Evolutionary conservation across 2,329 filamentous ascomycete genomes (phyloP).

Genomic region (Parastagonospora avenae): DNA sequence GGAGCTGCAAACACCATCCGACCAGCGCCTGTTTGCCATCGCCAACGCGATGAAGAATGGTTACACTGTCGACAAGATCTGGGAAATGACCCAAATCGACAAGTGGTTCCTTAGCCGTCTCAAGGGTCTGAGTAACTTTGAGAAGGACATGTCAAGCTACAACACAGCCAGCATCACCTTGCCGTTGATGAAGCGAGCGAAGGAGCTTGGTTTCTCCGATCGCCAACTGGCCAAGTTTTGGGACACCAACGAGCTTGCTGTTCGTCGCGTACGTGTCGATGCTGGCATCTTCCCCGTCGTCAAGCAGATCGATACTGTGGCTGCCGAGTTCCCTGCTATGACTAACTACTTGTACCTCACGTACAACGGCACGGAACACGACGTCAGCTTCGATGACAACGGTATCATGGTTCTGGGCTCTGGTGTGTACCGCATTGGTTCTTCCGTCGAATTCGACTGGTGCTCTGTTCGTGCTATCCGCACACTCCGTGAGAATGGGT

Average conservation of each 20-base stretch:
- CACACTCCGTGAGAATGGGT: conserved; percentile 77
- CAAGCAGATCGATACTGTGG: conserved; percentile 98
- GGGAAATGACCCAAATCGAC: conserved; percentile 97
- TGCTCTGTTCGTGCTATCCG: conserved; percentile 94
- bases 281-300: conserved; percentile 85
- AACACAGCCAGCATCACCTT: conserved; percentile 68
- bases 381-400: conserved; percentile 83
- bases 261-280: conserved; percentile 83
- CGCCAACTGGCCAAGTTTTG: conserved; percentile 92
- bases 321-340: conserved; percentile 90
- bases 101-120: conserved; percentile 97
- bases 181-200: conserved; percentile 77
- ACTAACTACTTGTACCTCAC: conserved; percentile 98
- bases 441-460: conserved; percentile 99
- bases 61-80: conserved; percentile 95
- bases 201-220: conserved; percentile 93
- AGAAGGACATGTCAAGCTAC: conserved; percentile 75
- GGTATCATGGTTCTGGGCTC: conserved; percentile 97
- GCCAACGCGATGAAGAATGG: conserved; percentile 96
- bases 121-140: conserved; percentile 88
- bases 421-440: conserved; percentile 95
- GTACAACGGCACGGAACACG: conserved; percentile 88
- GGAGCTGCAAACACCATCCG: conserved; percentile 94
- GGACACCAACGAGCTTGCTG: conserved; percentile 90
- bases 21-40: conserved; percentile 95